Conservation (phyloP, 164 flowering plant genomes). For the Taxillus chinensis region DNA sequence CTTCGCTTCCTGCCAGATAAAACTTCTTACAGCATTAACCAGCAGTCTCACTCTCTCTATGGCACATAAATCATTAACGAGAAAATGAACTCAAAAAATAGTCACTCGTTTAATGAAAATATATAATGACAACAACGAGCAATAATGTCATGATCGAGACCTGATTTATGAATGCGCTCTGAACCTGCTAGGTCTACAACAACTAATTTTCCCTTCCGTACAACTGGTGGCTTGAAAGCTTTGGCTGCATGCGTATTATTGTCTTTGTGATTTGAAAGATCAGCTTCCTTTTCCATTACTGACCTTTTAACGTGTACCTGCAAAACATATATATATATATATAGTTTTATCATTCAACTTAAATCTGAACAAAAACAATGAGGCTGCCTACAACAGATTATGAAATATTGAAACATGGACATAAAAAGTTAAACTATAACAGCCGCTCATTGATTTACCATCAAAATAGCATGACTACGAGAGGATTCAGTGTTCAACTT, state of each 20-base stretch:
- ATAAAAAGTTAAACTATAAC: background rate
- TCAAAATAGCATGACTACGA: conserved; percentile 4
- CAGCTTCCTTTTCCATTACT: background rate
- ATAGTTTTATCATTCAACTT: background rate
- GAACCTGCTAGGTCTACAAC: conserved; percentile 6
- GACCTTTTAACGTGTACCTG: conserved; percentile 3
- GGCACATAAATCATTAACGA: too few relatives aligned
- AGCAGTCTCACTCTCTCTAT: background rate
- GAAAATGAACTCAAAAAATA: too few relatives aligned
- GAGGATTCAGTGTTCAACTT: conserved; percentile 5
- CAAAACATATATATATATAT: background rate
- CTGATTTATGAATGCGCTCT: conserved; percentile 7
- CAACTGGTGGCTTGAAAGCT: background rate
- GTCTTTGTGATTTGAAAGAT: background rate
- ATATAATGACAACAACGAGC: background rate
- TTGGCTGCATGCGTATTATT: background rate
- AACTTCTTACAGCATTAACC: background rate
- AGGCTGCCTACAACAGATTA: too few relatives aligned
- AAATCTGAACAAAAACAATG: too few relatives aligned
- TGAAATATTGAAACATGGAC: too few relatives aligned
- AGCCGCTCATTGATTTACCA: background rate
- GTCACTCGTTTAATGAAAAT: background rate
- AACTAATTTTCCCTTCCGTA: conserved; percentile 2
- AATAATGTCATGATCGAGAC: background rate
- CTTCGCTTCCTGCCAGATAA: conserved; percentile 73